Evolutionary conservation across 257 asterid genomes (phyloP).

Genomic region (Euphrasia confusa): DNA sequence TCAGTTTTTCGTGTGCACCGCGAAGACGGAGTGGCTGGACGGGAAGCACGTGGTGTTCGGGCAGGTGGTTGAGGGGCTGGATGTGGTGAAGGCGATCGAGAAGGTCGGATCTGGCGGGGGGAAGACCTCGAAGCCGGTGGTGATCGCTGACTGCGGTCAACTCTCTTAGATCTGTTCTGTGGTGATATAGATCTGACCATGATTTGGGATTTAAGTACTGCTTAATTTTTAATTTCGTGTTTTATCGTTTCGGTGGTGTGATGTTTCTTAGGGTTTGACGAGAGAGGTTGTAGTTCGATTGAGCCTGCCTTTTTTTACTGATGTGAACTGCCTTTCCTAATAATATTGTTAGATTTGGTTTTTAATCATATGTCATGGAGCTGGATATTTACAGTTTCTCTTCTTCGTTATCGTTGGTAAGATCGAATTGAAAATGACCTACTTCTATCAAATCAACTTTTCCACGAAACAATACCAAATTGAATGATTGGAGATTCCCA

Average conservation of each 20-base stretch:
- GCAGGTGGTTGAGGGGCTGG: constrained; percentile 50
- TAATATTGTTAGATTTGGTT: too few relatives aligned
- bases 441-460: too few relatives aligned
- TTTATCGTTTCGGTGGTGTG: not conserved
- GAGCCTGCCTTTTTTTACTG: not conserved
- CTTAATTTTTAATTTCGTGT: constrained; percentile 1
- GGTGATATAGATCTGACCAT: constrained; percentile 34
- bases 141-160: constrained; percentile 59
- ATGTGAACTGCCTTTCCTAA: constrained; percentile 21
- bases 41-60: constrained; percentile 81
- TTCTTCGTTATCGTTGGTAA: too few relatives aligned
- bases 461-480: too few relatives aligned
- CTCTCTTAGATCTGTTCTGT: constrained; percentile 39
- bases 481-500: too few relatives aligned
- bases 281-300: constrained; percentile 27
- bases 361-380: too few relatives aligned
- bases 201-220: constrained; percentile 22
- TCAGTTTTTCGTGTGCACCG: constrained; percentile 66
- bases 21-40: constrained; percentile 64
- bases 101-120: constrained; percentile 65
- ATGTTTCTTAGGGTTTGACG: constrained; percentile 13
- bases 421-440: too few relatives aligned
- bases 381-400: too few relatives aligned
- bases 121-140: constrained; percentile 53
- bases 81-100: constrained; percentile 56